Evolutionary conservation across 768 basidiomycete species (phyloP), one percentile per base, ranked within the genome.

Genomic region (Psilocybe cyanescens): DNA sequence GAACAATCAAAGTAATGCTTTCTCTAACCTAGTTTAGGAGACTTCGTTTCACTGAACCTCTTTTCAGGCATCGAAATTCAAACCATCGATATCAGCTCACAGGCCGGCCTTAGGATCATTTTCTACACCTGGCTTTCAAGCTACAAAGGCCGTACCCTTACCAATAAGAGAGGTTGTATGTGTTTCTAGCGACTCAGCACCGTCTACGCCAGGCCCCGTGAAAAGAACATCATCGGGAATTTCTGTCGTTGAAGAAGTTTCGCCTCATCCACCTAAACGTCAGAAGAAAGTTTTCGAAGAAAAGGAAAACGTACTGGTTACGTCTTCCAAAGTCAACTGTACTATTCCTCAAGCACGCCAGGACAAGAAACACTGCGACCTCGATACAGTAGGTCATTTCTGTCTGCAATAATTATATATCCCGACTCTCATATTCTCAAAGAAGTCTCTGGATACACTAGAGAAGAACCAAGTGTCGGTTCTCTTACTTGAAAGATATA

Each of bases 211-310:
- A 35, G 63, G 68, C 19, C 63, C 58, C 1, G 44, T 79, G 39
- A 82, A 82, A 60, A 71, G 81, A 17, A 70, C 77, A 31, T 81
- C 79, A 8, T 80, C 79, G 0, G 79, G 79, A 59, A 69, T 76
- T 4, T 71, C 72, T 5, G 64, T 79, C 14, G 41, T 63, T 6
- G 68, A 69, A 0, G 75, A 76, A 46, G 58, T 67, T 11, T 71
- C 73, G 7, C 71, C 75, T 3, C 74, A 72, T 54, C 60, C 64
- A 2, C 55, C 64, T 7, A 81, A 81, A 64, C 74, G 77, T 6
- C 70, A 68, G 9, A 79, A 75, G 57, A 71, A 61, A 46, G 60
- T 63, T 31, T 41, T 56, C 5, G 67, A 70, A 0, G 74, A 77
- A 33, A 80, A 81, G 64, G 79, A 80, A 65, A 81, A 81, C 50